Conservation (phyloP, 768 basidiomycete genomes). For the Tephrocybe rancida region DNA sequence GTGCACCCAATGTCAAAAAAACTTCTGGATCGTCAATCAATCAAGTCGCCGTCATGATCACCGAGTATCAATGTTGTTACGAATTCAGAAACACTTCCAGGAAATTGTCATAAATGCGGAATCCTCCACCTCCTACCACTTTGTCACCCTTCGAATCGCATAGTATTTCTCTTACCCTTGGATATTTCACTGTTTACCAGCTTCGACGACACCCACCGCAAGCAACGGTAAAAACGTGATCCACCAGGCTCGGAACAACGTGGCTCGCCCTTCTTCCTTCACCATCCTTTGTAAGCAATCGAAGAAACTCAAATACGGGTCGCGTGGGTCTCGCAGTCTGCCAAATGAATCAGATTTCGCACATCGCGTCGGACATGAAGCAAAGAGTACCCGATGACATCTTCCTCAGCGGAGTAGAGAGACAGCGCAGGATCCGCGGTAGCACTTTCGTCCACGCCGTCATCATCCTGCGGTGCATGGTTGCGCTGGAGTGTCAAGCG, state of each 20-base stretch:
- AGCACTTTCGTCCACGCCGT: constrained; percentile 36
- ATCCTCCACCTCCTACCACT: neutral
- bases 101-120: too few species aligned
- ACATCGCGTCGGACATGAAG: neutral
- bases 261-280: constrained; percentile 71
- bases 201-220: neutral
- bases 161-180: neutral
- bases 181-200: neutral
- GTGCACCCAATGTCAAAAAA: neutral
- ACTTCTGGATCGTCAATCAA: neutral
- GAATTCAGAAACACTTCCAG: too few species aligned
- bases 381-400: constrained; percentile 10
- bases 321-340: constrained; percentile 71
- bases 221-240: constrained; percentile 47
- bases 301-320: constrained; percentile 72
- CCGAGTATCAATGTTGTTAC: too few species aligned
- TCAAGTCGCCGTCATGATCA: neutral
- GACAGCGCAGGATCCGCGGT: neutral
- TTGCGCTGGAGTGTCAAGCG: constrained; percentile 82
- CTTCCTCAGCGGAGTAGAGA: constrained; percentile 9
- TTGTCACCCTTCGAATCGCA: neutral
- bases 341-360: neutral
- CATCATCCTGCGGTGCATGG: constrained; percentile 65
- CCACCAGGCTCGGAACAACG: constrained; percentile 86
- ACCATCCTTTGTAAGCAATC: constrained; percentile 76